phyloP scores from a whole-genome alignment of 345 rosid genomes.

The Camelina laxa region DNA sequence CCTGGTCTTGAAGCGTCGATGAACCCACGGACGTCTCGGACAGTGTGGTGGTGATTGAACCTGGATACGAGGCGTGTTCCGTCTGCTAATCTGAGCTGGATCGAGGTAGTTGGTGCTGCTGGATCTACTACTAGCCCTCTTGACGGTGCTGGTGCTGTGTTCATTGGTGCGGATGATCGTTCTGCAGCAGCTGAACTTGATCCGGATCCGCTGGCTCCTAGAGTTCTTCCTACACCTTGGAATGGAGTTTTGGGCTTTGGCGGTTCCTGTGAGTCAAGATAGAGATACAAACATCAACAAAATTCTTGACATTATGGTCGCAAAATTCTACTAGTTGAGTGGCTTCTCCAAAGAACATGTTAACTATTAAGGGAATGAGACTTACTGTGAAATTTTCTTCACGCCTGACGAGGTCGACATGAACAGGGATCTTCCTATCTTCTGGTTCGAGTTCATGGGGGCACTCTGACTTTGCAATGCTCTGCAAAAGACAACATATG shows the following conservation, averaged over 20 bases:
- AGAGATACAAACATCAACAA: constrained; percentile 31
- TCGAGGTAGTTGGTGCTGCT: constrained; percentile 51
- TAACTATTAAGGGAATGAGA: neutral
- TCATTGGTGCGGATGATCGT: constrained; percentile 44
- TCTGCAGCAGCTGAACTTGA: constrained; percentile 49
- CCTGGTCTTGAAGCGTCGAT: constrained; percentile 85
- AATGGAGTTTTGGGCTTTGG: constrained; percentile 55
- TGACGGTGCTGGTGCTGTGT: constrained; percentile 60
- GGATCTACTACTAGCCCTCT: constrained; percentile 66
- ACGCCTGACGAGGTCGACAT: constrained; percentile 70
- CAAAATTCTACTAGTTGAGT: neutral
- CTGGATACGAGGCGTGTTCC: constrained; percentile 47
- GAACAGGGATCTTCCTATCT: constrained; percentile 66
- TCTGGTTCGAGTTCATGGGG: constrained; percentile 81
- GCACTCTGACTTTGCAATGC: constrained; percentile 74
- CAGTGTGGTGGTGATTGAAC: constrained; percentile 58
- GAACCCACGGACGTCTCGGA: constrained; percentile 77
- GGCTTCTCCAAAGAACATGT: neutral
- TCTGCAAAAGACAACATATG: constrained; percentile 52
- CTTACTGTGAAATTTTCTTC: constrained; percentile 70
- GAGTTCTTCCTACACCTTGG: constrained; percentile 77
- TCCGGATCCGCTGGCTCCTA: constrained; percentile 58
- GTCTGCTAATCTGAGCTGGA: constrained; percentile 88
- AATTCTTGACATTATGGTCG: neutral
- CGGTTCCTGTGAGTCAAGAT: constrained; percentile 67